Base-by-base conservation (phyloP, 495 filamentous ascomycete genomes). In the Xylaria venustula region DNA sequence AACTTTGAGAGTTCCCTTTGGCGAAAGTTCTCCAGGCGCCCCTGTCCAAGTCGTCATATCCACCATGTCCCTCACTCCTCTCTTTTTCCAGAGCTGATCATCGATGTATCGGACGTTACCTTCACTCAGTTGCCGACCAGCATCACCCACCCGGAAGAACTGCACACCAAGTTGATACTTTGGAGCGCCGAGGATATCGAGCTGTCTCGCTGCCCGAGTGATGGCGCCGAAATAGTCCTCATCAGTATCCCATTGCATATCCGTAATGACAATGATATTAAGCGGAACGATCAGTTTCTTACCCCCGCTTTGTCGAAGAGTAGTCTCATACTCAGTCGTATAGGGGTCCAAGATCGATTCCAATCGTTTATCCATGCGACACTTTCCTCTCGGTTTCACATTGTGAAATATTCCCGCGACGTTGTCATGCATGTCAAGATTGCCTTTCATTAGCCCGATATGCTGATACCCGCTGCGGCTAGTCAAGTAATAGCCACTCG, bases 251-350 rank as follows among this genome's bases (percentile, higher is more conserved):
- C 51, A 54, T 5, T 17, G 17, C 3, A 91, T 87, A 67, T 94
- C 91, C 0, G 92, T 93, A 37, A 96, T 85, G 20, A 90, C 83
- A 63, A 97, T 91, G 64, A 97, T 84, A 66, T 96, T 96, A 6
- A 96, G 73, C 2, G 90, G 91, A 66, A 89, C 91, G 0, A 87
- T 71, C 11, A 63, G 60, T 3, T 77, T 59, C 25, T 73, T 69
- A 47, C 75, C 76, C 14, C 65, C 64, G 65, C 77, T 69, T 32
- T 12, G 47, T 22, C 26, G 79, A 62, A 46, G 37, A 3, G 23
- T 19, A n/a, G 25, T 55, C 22, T 47, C 55, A 57, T 54, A 70
- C 22, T 62, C 60, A 14, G 30, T 51, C 19, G 68, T 54, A 64
- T 96, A 93, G 0, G 82, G 81, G 28, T 79, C 75, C 4, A 97